Percentiles rank a stretch among this genome's conserved stretches.
These are phyloP conservation scores for Tetracladium setigerum DNA, from an alignment of 495 filamentous ascomycete genomes.

Conservation along the genomic window DNA sequence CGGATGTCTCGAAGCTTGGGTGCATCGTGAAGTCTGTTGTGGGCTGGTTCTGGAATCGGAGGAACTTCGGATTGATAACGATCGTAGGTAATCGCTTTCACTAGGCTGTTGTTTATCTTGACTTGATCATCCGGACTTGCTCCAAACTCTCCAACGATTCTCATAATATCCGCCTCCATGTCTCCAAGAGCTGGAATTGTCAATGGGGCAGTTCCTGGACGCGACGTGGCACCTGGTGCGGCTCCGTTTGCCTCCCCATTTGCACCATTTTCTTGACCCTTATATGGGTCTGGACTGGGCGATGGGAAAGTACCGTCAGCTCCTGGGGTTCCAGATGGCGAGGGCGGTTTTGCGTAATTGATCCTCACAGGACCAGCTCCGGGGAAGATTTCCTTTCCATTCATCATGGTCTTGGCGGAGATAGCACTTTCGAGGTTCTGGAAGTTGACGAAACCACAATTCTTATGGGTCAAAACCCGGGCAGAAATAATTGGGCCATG, in stretches of 20 bases:
- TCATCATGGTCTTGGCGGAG: constrained; percentile 74
- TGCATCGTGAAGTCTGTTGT: constrained; percentile 87
- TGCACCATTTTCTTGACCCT: constrained; percentile 39
- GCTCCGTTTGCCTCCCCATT: constrained; percentile 33
- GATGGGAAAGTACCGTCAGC: constrained; percentile 79
- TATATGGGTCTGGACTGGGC: constrained; percentile 84
- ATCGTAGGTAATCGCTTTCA: constrained; percentile 66
- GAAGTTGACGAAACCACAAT: constrained; percentile 98
- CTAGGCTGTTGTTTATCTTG: constrained; percentile 65
- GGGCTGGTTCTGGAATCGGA: constrained; percentile 79
- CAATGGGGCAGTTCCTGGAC: constrained; percentile 39
- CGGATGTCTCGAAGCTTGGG: constrained; percentile 93
- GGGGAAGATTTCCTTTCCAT: constrained; percentile 97
- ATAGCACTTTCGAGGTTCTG: constrained; percentile 84
- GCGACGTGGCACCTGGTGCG: constrained; percentile 30
- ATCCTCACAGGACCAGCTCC: constrained; percentile 92
- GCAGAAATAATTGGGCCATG: constrained; percentile 90
- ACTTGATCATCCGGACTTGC: constrained; percentile 71
- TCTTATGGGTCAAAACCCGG: constrained; percentile 94
- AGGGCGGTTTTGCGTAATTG: constrained; percentile 94
- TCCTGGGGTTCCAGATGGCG: constrained; percentile 76
- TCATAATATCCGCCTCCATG: constrained; percentile 71
- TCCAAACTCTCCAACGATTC: constrained; percentile 85
- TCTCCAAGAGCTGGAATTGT: constrained; percentile 66
- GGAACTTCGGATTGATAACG: constrained; percentile 77